Percentiles rank a stretch among this genome's conserved stretches.
Evolutionary conservation across 352 stramenopile species (phyloP).

Genomic region (Phytophthora capsici): DNA sequence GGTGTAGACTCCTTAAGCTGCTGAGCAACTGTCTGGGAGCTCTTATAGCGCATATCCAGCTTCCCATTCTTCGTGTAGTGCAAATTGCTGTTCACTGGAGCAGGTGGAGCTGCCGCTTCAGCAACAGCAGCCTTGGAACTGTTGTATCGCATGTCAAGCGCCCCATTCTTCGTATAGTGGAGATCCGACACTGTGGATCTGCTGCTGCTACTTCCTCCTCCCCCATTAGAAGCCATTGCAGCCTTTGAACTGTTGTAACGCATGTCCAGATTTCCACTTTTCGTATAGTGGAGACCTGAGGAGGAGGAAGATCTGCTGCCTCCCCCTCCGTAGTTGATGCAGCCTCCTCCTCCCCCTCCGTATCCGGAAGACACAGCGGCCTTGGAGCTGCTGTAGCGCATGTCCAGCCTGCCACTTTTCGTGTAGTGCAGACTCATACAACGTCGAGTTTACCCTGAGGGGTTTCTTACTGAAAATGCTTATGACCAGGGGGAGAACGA

Average conservation of each 20-base stretch:
- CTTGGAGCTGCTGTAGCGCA: slow-evolving; percentile 33
- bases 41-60: slow-evolving; percentile 35
- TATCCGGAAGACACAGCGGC: slow-evolving; percentile 12
- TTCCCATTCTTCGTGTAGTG: slow-evolving; percentile 34
- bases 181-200: slow-evolving; percentile 17
- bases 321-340: slow-evolving; percentile 14
- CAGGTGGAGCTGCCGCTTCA: slow-evolving; percentile 6
- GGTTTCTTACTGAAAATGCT: too few relatives aligned
- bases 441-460: too few relatives aligned
- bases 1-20: slow-evolving; percentile 12
- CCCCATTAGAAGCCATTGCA: background rate
- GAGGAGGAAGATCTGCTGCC: slow-evolving; percentile 3
- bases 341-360: background rate
- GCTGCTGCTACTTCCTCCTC: background rate
- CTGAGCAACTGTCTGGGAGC: slow-evolving; percentile 23
- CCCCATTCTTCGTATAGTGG: slow-evolving; percentile 34
- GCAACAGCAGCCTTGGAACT: slow-evolving; percentile 27
- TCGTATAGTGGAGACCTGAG: slow-evolving; percentile 30
- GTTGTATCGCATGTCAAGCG: slow-evolving; percentile 35
- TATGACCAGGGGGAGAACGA: too few relatives aligned
- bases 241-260: slow-evolving; percentile 29
- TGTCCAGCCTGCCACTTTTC: slow-evolving; percentile 30
- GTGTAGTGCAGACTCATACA: slow-evolving; percentile 34
- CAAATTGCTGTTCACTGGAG: slow-evolving; percentile 17
- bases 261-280: slow-evolving; percentile 31